Evolutionary conservation across 768 basidiomycete genomes (phyloP).

Genomic region (Omphalotus guepiniiformis): DNA sequence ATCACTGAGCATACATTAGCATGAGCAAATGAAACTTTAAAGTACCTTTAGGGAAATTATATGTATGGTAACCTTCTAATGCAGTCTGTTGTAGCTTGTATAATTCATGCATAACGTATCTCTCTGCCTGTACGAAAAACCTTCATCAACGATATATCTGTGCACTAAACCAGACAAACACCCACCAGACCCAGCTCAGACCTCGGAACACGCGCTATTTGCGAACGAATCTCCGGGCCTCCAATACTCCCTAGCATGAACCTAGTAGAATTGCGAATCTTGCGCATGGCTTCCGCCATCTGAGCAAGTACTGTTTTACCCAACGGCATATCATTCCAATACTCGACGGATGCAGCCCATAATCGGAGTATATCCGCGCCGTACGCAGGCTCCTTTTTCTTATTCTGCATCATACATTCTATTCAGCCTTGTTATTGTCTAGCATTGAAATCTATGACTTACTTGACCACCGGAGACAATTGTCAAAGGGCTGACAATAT

Average conservation of each 20-base stretch:
- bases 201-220: conserved; percentile 33
- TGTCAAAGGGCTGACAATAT: conserved; percentile 80
- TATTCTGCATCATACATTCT: conserved; percentile 48
- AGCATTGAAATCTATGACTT: too few relatives aligned
- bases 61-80: conserved; percentile 62
- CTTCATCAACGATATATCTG: too few relatives aligned
- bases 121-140: too few relatives aligned
- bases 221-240: conserved; percentile 25
- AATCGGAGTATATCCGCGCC: conserved; percentile 84
- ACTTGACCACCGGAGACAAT: conserved; percentile 79
- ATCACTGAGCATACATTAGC: neutral
- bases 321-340: conserved; percentile 83
- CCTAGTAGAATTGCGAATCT: conserved; percentile 80
- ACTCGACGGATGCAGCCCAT: conserved; percentile 92
- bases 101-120: conserved; percentile 84
- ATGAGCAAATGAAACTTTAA: conserved; percentile 1
- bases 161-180: too few relatives aligned
- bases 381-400: conserved; percentile 70
- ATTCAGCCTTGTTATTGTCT: too few relatives aligned
- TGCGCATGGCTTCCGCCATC: conserved; percentile 70
- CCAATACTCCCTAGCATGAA: conserved; percentile 84
- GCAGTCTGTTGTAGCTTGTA: conserved; percentile 66
- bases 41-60: conserved; percentile 81
- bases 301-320: conserved; percentile 75
- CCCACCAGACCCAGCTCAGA: conserved; percentile 63